Evolutionary conservation across 129 eudicot genomes (phyloP).

Genomic region (Calendula officinalis): DNA sequence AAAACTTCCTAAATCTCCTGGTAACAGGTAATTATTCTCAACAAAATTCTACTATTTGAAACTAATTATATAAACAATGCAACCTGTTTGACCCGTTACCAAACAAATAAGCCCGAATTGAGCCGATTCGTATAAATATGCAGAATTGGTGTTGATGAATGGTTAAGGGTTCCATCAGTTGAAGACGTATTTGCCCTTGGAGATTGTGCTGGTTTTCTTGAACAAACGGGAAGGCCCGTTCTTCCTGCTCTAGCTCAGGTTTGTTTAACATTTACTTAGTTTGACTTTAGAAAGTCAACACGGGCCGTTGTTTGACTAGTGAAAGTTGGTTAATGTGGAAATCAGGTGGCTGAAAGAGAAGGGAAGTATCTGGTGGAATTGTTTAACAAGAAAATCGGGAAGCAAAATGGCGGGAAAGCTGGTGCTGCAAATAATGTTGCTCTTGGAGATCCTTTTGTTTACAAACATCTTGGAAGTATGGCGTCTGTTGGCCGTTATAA

Average conservation of each 20-base stretch:
- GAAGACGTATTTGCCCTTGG: conserved; percentile 95
- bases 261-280: conserved; percentile 8
- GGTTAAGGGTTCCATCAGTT: conserved; percentile 80
- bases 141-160: conserved; percentile 91
- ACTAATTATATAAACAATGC: neutral
- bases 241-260: conserved; percentile 99
- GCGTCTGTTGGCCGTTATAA: conserved; percentile 94
- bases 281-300: conserved; percentile 24
- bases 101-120: neutral
- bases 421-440: conserved; percentile 42
- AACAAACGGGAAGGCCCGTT: conserved; percentile 71
- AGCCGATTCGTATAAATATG: neutral
- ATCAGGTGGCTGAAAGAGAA: conserved; percentile 87
- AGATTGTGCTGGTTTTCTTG: conserved; percentile 96
- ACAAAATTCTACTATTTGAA: neutral
- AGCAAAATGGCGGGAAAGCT: conserved; percentile 77
- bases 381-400: conserved; percentile 63
- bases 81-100: neutral
- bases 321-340: conserved; percentile 13
- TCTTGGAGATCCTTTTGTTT: conserved; percentile 85
- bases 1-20: conserved; percentile 75
- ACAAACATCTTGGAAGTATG: conserved; percentile 96
- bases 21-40: conserved; percentile 64
- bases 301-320: neutral
- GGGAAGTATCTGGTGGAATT: conserved; percentile 73